Evolutionary conservation across 1,139 yeast species (phyloP).

Genomic region (Sugiyamaella xylanicola): DNA sequence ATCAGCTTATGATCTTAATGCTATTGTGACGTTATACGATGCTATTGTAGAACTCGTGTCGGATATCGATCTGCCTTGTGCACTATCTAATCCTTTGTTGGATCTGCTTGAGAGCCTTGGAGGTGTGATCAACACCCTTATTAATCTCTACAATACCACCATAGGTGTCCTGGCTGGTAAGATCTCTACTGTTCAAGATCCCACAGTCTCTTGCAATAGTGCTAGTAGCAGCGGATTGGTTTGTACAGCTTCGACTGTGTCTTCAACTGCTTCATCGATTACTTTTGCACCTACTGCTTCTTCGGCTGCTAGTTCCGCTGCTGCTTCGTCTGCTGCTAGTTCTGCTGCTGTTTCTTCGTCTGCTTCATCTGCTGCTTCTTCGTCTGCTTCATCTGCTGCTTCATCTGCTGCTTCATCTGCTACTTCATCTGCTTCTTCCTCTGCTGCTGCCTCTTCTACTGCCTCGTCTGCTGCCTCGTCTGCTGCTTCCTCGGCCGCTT

Average conservation of each 20-base stretch:
- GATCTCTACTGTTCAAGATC: not conserved
- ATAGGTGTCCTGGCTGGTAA: not conserved
- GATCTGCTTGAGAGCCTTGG: not conserved
- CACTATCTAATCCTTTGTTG: not conserved
- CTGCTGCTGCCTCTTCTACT: too few species aligned
- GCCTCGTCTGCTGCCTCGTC: not conserved
- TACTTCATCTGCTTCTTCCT: not conserved
- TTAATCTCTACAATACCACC: not conserved
- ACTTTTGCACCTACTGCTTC: not conserved
- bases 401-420: not conserved
- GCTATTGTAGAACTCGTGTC: not conserved
- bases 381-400: not conserved
- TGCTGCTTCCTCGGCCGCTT: not conserved
- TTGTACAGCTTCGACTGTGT: not conserved
- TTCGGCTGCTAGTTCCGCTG: not conserved
- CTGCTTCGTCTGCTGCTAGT: not conserved
- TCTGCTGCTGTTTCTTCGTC: not conserved
- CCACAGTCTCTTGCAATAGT: not conserved
- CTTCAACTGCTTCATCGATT: not conserved
- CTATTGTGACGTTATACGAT: not conserved
- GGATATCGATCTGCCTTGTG: not conserved
- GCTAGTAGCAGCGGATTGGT: not conserved
- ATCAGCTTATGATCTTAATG: not conserved
- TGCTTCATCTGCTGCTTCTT: not conserved
- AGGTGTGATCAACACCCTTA: not conserved